Evolutionary conservation across 495 filamentous ascomycete genomes (phyloP).

Genomic region (Penicillium tannophilum): DNA sequence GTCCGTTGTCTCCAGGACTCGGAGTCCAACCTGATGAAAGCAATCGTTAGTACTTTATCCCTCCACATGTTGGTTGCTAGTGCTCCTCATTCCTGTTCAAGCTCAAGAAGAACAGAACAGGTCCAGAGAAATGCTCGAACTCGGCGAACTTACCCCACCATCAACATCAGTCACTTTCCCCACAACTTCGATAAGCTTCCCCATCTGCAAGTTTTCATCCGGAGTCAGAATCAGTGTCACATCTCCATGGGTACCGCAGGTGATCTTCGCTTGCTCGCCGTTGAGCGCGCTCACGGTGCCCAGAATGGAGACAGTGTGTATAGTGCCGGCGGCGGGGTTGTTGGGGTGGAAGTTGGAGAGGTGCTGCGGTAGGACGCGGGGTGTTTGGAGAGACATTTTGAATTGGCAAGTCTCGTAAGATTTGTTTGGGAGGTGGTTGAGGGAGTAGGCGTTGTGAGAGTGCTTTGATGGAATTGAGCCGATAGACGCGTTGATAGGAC

Average conservation of each 20-base stretch:
- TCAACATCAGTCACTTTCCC: slow-evolving; percentile 77
- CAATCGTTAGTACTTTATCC: slow-evolving; percentile 3
- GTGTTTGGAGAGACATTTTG: slow-evolving; percentile 59
- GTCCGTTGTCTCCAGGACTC: slow-evolving; percentile 74
- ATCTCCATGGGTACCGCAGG: slow-evolving; percentile 63
- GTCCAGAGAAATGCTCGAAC: background rate
- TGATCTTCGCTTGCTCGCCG: slow-evolving; percentile 80
- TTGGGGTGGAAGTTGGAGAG: slow-evolving; percentile 64
- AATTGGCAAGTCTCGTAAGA: background rate
- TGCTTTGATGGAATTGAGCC: background rate
- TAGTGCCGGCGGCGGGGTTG: slow-evolving; percentile 35
- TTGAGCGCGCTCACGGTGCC: slow-evolving; percentile 80
- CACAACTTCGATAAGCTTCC: slow-evolving; percentile 83
- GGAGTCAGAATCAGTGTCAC: slow-evolving; percentile 73
- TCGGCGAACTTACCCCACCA: slow-evolving; percentile 30
- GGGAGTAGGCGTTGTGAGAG: slow-evolving; percentile 2
- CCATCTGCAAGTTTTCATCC: slow-evolving; percentile 77
- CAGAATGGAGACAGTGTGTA: slow-evolving; percentile 77
- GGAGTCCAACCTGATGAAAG: slow-evolving; percentile 63
- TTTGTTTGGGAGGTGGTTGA: background rate
- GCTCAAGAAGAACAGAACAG: background rate
- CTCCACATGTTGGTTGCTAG: background rate
- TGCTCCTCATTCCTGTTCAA: background rate
- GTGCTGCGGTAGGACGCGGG: slow-evolving; percentile 68
- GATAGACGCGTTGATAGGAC: slow-evolving; percentile 12